Percentiles rank a stretch among this genome's conserved stretches.
Evolutionary conservation across 805 yeast species (phyloP).

Genomic region (Saturnispora dispora): DNA sequence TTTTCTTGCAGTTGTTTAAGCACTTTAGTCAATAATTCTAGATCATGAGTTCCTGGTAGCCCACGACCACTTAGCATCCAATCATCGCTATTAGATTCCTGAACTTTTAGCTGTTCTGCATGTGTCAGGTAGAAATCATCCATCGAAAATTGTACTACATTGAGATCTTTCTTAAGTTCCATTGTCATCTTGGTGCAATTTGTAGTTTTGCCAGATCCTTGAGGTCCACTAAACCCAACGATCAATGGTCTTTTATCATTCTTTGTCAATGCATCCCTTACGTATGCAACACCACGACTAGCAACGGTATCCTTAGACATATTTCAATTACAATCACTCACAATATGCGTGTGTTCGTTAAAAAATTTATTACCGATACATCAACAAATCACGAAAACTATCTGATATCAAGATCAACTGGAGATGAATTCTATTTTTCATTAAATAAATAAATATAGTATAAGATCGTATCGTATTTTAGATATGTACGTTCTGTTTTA

Average conservation of each 20-base stretch:
- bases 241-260: conserved; percentile 27
- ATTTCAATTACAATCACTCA: neutral
- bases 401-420: neutral
- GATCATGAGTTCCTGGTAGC: conserved; percentile 89
- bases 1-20: conserved; percentile 26
- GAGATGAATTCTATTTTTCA: neutral
- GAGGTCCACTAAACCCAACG: conserved; percentile 60
- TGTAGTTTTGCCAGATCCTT: conserved; percentile 71
- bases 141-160: conserved; percentile 47
- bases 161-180: conserved; percentile 21
- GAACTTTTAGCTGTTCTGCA: conserved; percentile 45
- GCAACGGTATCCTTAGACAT: neutral
- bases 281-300: conserved; percentile 9
- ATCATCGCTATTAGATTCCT: conserved; percentile 28
- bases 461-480: neutral
- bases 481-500: neutral
- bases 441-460: neutral
- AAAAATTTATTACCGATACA: neutral
- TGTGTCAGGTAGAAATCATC: conserved; percentile 81
- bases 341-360: neutral
- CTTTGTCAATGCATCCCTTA: conserved; percentile 26
- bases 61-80: conserved; percentile 67
- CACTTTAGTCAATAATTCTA: conserved; percentile 33
- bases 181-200: conserved; percentile 35
- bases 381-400: neutral